These are phyloP conservation scores for Akanthomyces dipterigenus DNA, from an alignment of 2,329 filamentous ascomycete species.

Conservation along the genomic window DNA sequence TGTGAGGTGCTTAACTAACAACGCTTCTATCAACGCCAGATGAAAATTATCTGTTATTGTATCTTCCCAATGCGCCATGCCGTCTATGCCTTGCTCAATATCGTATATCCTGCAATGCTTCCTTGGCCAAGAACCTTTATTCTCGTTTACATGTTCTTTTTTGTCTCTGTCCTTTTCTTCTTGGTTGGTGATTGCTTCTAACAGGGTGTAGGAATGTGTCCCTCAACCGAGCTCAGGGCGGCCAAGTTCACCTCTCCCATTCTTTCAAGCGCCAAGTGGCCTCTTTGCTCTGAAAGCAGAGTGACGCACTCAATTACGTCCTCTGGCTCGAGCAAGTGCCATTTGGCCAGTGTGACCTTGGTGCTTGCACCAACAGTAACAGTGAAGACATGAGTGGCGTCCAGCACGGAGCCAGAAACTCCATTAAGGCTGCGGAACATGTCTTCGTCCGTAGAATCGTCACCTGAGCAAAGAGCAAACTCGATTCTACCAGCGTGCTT, in stretches of 20 bases:
- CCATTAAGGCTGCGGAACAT: slow-evolving; percentile 77
- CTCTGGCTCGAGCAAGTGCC: slow-evolving; percentile 80
- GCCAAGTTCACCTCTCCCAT: slow-evolving; percentile 50
- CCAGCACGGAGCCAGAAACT: slow-evolving; percentile 45
- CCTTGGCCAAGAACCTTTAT: neutral
- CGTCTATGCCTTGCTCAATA: slow-evolving; percentile 11
- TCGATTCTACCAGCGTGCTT: slow-evolving; percentile 52
- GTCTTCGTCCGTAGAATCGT: slow-evolving; percentile 98
- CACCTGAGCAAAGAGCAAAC: slow-evolving; percentile 85
- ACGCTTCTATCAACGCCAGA: slow-evolving; percentile 10
- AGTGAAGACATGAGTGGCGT: slow-evolving; percentile 67
- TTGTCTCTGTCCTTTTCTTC: neutral
- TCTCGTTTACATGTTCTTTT: neutral
- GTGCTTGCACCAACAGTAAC: slow-evolving; percentile 88
- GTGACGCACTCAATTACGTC: slow-evolving; percentile 72
- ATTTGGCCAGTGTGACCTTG: slow-evolving; percentile 84
- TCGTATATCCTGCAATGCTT: slow-evolving; percentile 11
- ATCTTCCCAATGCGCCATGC: slow-evolving; percentile 7
- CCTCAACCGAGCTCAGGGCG: slow-evolving; percentile 47
- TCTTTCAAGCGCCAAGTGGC: slow-evolving; percentile 28
- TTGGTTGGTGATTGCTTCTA: neutral
- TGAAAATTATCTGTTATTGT: slow-evolving; percentile 1
- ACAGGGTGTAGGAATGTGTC: slow-evolving; percentile 35
- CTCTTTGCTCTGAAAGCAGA: slow-evolving; percentile 45
- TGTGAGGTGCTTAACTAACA: neutral